Evolutionary conservation across 2,329 filamentous ascomycete species (phyloP).

Genomic region (Pseudopyrenochaeta lycopersici): DNA sequence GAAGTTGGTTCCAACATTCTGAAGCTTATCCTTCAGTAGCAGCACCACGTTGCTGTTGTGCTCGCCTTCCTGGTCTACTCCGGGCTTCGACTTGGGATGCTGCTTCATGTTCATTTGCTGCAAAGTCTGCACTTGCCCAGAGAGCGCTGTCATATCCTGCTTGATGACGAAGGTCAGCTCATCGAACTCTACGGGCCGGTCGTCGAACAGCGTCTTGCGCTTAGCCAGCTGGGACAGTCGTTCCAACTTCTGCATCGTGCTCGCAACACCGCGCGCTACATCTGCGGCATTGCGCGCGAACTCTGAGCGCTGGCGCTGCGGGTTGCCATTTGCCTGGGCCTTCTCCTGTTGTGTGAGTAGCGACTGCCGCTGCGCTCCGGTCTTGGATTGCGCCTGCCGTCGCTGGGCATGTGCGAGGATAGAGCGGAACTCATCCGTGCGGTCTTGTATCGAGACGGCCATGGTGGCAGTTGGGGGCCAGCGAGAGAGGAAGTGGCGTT

Average conservation of each 20-base stretch:
- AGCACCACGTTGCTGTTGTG: conserved; percentile 98
- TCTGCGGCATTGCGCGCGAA: conserved; percentile 92
- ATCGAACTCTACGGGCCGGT: conserved; percentile 94
- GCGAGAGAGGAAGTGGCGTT: conserved; percentile 4
- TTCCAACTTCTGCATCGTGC: conserved; percentile 94
- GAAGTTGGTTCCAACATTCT: conserved; percentile 93
- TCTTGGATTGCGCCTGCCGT: conserved; percentile 77
- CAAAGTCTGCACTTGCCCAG: conserved; percentile 86
- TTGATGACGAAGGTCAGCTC: conserved; percentile 98
- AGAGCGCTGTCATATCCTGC: conserved; percentile 86
- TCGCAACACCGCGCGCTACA: conserved; percentile 89
- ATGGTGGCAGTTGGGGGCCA: conserved; percentile 49
- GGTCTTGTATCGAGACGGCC: conserved; percentile 87
- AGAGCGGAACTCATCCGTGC: conserved; percentile 92
- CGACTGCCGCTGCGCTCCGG: conserved; percentile 80
- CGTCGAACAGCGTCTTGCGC: conserved; percentile 95
- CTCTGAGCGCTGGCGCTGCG: conserved; percentile 72
- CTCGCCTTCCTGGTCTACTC: conserved; percentile 81
- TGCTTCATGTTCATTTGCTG: conserved; percentile 80
- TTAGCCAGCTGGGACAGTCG: conserved; percentile 94
- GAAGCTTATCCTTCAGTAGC: conserved; percentile 87
- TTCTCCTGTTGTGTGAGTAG: conserved; percentile 77
- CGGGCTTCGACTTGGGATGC: conserved; percentile 67
- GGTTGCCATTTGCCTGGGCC: conserved; percentile 63
- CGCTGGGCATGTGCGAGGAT: conserved; percentile 88